Conservation (phyloP, 306 rosid genomes). For the Gynostemma pentaphyllum region DNA sequence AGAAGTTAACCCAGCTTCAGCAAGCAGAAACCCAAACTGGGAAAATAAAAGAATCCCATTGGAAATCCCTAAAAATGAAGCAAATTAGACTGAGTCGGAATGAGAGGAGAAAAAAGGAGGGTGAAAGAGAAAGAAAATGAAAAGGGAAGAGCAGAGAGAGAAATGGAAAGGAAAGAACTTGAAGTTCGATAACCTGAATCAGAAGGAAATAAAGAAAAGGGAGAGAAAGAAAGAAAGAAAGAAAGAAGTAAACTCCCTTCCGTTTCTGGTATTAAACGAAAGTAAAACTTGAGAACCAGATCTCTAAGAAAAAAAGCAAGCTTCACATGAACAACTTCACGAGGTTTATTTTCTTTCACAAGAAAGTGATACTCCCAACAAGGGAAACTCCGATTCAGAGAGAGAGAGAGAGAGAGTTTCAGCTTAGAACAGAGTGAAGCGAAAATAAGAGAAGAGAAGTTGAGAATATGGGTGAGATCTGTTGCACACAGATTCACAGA, state of each 20-base stretch:
- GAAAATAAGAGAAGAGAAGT: constrained; percentile 3
- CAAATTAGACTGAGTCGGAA: constrained; percentile 17
- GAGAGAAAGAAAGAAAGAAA: no score
- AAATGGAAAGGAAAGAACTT: not conserved
- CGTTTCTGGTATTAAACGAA: constrained; percentile 41
- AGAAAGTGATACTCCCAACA: constrained; percentile 40
- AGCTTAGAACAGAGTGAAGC: not conserved
- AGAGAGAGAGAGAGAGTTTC: constrained; percentile 10
- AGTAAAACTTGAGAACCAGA: no score
- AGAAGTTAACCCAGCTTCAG: constrained; percentile 17
- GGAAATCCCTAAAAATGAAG: constrained; percentile 15
- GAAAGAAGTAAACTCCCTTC: constrained; percentile 3
- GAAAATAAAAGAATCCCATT: constrained; percentile 8
- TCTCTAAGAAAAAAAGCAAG: constrained; percentile 59
- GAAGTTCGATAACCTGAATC: constrained; percentile 59
- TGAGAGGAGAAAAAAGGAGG: constrained; percentile 14
- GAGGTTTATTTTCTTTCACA: constrained; percentile 25
- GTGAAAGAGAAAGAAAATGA: not conserved
- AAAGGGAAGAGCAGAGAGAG: not conserved
- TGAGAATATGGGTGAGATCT: constrained; percentile 38
- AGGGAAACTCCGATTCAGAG: constrained; percentile 1
- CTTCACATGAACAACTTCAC: constrained; percentile 84
- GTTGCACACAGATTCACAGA: constrained; percentile 37
- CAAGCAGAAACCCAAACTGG: constrained; percentile 15
- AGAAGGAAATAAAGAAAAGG: constrained; percentile 30